Conservation (phyloP, 441 rosid genomes). For the Eruca vesicaria region DNA sequence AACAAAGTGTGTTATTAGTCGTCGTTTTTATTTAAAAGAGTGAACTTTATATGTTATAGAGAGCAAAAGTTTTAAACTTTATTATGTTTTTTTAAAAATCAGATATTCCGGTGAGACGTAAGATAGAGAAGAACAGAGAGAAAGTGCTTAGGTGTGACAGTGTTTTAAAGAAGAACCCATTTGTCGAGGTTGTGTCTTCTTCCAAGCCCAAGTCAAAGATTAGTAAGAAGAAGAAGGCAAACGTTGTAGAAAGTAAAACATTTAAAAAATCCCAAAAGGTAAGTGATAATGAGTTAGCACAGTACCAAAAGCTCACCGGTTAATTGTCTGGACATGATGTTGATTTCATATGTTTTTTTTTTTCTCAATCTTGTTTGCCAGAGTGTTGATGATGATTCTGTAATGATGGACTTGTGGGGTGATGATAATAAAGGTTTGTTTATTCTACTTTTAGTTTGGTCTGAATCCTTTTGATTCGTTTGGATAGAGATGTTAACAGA, state of each 20-base stretch:
- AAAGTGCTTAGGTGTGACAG: not conserved
- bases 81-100: not conserved
- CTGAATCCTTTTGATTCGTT: not conserved
- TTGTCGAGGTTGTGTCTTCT: not conserved
- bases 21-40: too few relatives aligned
- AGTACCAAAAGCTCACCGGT: too few relatives aligned
- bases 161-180: not conserved
- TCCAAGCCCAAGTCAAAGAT: not conserved
- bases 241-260: not conserved
- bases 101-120: not conserved
- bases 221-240: not conserved
- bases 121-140: not conserved
- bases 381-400: not conserved
- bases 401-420: not conserved
- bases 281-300: not conserved
- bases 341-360: not conserved
- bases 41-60: not conserved
- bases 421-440: not conserved
- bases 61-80: not conserved
- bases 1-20: too few relatives aligned
- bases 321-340: not conserved
- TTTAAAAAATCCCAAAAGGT: not conserved
- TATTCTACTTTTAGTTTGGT: not conserved
- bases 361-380: not conserved
- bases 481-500: not conserved